Evolutionary conservation across 176 grass and related monocot species (phyloP), one percentile per base, ranked within the genome.

Genomic region (Metroxylon sagu): DNA sequence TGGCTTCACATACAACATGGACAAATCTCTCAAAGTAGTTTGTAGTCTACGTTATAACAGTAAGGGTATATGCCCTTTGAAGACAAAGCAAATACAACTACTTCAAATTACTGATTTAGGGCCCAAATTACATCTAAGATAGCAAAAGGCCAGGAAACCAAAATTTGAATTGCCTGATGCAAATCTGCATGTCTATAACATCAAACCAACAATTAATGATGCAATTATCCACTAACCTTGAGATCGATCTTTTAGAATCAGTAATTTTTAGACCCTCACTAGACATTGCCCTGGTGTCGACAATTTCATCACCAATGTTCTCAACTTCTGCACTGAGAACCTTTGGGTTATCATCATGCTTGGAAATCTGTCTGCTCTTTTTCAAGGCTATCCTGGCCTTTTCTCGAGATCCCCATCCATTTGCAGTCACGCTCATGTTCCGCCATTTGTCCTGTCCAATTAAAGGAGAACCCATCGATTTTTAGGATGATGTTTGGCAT

Each of bases 381-480:
- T 80, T 92, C 81, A 82, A 56, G 18, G 84, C 75, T 59, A 84
- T 53, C 55, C 85, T 83, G 5, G 76, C 72, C 79, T 84, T 92
- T 61, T 92, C 87, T 69, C 84, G 86, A 55, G 93, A 92, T 23
- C 87, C 79, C 59, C 77, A 92, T 57, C 93, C 88, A 72, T 82
- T 70, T 5, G 80, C 87, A 50, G 81, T 92, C 50, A 98, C 82
- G 8, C 78, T 85, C 81, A 97, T 76, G 66, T 97, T 97, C 52
- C 93, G 80, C 93, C 93, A 97, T 52, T 97, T 97, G 70, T 97
- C 93, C 93, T 97, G 63, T 31, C 69, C 26, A 54, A 49, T 48
- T 61, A 23, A 48, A 23, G 16, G 17, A 23, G 21, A 23, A 23
- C 21, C 21, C 21, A 62, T 3, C 2, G 2, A 3, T 43, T 43